Percentiles rank a stretch among this genome's conserved stretches.
These are phyloP conservation scores for Tephrocybe rancida DNA, from an alignment of 768 basidiomycete species.

Conservation along the genomic window DNA sequence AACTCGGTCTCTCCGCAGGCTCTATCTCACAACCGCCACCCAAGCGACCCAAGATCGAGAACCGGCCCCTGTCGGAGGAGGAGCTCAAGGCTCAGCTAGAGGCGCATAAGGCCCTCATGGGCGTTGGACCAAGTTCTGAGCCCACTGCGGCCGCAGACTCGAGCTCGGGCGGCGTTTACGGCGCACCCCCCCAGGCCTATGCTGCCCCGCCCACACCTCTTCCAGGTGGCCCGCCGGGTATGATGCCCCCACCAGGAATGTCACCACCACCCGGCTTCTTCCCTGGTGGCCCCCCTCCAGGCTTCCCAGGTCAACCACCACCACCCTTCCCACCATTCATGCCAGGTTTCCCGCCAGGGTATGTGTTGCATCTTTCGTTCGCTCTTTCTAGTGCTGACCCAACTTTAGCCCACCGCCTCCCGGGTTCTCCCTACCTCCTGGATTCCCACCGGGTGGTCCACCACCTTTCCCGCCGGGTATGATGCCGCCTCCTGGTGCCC, in stretches of 20 bases:
- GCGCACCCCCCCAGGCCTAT: conserved; percentile 76
- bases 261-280: conserved; percentile 43
- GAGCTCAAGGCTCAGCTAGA: conserved; percentile 85
- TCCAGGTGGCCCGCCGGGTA: conserved; percentile 21
- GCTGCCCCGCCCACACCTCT: conserved; percentile 45
- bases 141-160: conserved; percentile 40
- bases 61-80: conserved; percentile 75
- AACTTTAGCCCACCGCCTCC: conserved; percentile 49
- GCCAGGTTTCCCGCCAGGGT: conserved; percentile 62
- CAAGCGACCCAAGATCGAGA: conserved; percentile 82
- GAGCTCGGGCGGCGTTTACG: conserved; percentile 64
- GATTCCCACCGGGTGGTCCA: conserved; percentile 36
- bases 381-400: conserved; percentile 12
- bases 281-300: conserved; percentile 45
- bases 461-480: conserved; percentile 25
- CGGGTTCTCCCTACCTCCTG: conserved; percentile 55
- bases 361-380: conserved; percentile 25
- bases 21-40: conserved; percentile 80
- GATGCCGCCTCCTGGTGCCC: conserved; percentile 5
- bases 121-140: conserved; percentile 44
- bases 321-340: conserved; percentile 59
- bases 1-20: conserved; percentile 83
- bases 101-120: conserved; percentile 94
- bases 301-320: conserved; percentile 43
- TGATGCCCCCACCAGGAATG: conserved; percentile 31